A percentile compares a stretch with the other conserved stretches of the same genome.
These are phyloP conservation scores for Kwoniella shivajii DNA, from an alignment of 1,284 basidiomycete genomes.

Conservation along the genomic window DNA sequence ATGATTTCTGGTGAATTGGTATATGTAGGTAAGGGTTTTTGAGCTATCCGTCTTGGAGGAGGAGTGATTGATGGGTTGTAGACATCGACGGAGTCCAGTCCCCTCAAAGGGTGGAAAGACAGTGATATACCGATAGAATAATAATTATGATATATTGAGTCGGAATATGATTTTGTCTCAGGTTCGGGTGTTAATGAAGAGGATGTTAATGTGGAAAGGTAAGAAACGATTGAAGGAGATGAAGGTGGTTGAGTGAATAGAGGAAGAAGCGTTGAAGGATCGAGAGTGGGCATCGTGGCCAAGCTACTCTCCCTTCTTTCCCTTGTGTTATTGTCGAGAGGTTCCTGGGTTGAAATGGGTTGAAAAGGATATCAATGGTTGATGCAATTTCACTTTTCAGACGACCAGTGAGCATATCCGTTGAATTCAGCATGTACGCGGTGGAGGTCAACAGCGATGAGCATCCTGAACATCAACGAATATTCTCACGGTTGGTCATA, in stretches of 20 bases:
- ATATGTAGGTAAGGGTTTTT: conserved; percentile 14
- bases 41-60: neutral
- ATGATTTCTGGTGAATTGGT: conserved; percentile 55
- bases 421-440: no score
- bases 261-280: conserved; percentile 5
- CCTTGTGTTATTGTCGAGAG: no score
- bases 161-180: conserved; percentile 73
- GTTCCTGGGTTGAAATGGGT: no score
- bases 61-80: conserved; percentile 61
- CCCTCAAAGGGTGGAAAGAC: conserved; percentile 63
- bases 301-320: no score
- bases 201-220: conserved; percentile 14
- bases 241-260: conserved; percentile 16
- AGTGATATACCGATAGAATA: conserved; percentile 74
- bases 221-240: conserved; percentile 10
- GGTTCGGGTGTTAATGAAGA: conserved; percentile 50
- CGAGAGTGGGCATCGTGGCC: conserved; percentile 11
- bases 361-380: no score
- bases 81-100: conserved; percentile 76
- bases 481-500: no score
- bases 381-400: no score
- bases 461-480: no score
- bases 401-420: no score
- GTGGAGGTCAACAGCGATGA: no score
- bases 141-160: conserved; percentile 84